Evolutionary conservation across 805 yeast genomes (phyloP), one percentile per base, ranked within the genome.

Genomic region (Lipomyces anomalus): DNA sequence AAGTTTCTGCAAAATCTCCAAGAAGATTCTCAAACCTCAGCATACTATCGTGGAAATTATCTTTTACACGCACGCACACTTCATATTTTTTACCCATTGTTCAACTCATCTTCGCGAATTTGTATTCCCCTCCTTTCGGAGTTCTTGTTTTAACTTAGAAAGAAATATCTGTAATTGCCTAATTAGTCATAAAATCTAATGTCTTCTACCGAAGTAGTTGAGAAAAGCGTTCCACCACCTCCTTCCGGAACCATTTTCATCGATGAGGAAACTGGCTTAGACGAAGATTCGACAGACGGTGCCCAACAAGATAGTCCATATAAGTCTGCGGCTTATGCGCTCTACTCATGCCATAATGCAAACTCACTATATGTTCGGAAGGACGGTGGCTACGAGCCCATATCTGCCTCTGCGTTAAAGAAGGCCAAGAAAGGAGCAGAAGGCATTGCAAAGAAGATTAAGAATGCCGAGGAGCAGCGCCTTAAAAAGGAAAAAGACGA

Each of bases 361-460:
- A 53, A 53, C 35, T 59, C 46, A 13, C 62, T 84, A 32, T 69
- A 75, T 36, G 76, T 82, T 33, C 79, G 72, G 67, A 82, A 80
- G 56, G 83, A 75, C 40, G 77, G 74, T 34, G 79, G 67, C 24
- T 90, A 76, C 63, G 76, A 70, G 56, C 90, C 83, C 59, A 89
- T 94, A 62, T 73, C 88, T 16, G 87, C 95, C 4, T 80, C 94
- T 43, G 97, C 95, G 4, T 70, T 90, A 63, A 92, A 92, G 71
- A 92, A 90, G 70, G 97, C 97, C 58, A 86, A 85, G 67, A 92
- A 92, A 67, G 97, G 95, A 49, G 92, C 84, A 46, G 97, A 89
- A 28, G 90, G 95, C 4, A 71, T 92, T 53, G 86, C 78, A 68
- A 90, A 89, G 71, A 84, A 81, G 66, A 76, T 72, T 42, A 83